Evolutionary conservation across 257 asterid species (phyloP), one percentile per base, ranked within the genome.

Genomic region (Primulina tabacum): DNA sequence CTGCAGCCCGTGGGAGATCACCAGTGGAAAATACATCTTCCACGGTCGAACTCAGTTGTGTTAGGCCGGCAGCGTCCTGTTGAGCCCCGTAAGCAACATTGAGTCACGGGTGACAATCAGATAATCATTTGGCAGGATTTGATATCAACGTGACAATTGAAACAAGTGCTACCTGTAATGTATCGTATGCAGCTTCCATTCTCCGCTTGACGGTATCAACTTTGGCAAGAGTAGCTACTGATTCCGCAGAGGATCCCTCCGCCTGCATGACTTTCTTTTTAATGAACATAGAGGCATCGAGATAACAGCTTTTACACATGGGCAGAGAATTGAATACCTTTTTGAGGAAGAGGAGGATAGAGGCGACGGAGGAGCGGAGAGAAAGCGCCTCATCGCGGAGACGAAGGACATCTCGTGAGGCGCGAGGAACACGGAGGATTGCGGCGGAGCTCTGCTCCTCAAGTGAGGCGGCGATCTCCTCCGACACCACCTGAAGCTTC

Each of bases 1-100:
- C 99, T 5, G 97, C 97, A 50, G 96, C 99, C 29, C 95, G 91
- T 8, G 97, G 96, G 77, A 94, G 99, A 83, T 94, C 97, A 16
- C 99, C 99, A 70, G 96, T 94, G 57, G 99, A 79, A 81, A 94
- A 94, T 65, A 94, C 99, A 78, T 94, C 99, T 84, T 94, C 99
- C 71, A 94, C 99, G 16, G 97, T 94, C 18, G 95, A 91, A 80
- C 99, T 91, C 76, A 94, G 73, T 79, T 94, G 97, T 21, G 97
- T 86, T 82, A 94, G 83, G 53, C 97, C 99, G 17, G 99, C 99
- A 76, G 97, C 97, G 78, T 94, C 99, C 99, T 91, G 79, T 63
- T 65, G 63, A 80, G 72, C 58, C 67, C 73, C 68, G 69, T 59
- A 71, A 69, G 61, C 56, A 75, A 57, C 64, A 50, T 82, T 72